phyloP scores from a whole-genome alignment of 768 basidiomycete genomes.

The Boletus tylopilopsis region DNA sequence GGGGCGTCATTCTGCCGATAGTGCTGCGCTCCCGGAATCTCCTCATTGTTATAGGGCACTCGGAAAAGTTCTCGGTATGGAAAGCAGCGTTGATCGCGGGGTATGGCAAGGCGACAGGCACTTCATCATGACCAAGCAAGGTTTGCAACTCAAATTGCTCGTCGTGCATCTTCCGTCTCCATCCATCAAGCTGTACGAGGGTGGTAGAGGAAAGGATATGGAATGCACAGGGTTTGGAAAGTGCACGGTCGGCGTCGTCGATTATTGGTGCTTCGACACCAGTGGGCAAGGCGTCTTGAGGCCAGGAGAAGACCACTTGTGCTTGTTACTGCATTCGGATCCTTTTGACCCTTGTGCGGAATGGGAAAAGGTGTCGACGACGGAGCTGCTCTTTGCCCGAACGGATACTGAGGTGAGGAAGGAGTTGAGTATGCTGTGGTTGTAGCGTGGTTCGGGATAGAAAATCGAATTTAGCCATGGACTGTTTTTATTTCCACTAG shows the following conservation, averaged over 20 bases:
- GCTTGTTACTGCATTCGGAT: conserved; percentile 26
- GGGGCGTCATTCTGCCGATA: conserved; percentile 24
- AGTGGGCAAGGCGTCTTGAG: conserved; percentile 22
- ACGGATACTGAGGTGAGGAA: conserved; percentile 16
- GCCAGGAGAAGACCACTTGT: conserved; percentile 27
- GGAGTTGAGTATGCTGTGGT: conserved; percentile 20
- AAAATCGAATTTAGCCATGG: too few species aligned
- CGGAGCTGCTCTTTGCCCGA: conserved; percentile 25
- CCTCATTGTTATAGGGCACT: conserved; percentile 28
- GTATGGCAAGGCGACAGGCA: conserved; percentile 27
- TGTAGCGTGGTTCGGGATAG: conserved; percentile 9
- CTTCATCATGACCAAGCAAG: conserved; percentile 32
- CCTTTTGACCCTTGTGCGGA: conserved; percentile 28
- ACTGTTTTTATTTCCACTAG: too few species aligned
- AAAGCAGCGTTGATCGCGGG: background rate
- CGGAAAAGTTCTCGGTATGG: background rate
- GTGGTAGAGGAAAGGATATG: background rate
- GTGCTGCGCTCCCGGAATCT: conserved; percentile 30
- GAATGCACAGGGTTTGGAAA: conserved; percentile 18
- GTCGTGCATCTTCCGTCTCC: conserved; percentile 20
- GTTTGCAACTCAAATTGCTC: conserved; percentile 27
- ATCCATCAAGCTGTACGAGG: conserved; percentile 16
- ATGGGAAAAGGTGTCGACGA: conserved; percentile 25
- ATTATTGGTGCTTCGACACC: conserved; percentile 32
- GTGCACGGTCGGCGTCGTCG: conserved; percentile 27